Evolutionary conservation across 1,284 basidiomycete species (phyloP).

Genomic region (Malassezia japonica): DNA sequence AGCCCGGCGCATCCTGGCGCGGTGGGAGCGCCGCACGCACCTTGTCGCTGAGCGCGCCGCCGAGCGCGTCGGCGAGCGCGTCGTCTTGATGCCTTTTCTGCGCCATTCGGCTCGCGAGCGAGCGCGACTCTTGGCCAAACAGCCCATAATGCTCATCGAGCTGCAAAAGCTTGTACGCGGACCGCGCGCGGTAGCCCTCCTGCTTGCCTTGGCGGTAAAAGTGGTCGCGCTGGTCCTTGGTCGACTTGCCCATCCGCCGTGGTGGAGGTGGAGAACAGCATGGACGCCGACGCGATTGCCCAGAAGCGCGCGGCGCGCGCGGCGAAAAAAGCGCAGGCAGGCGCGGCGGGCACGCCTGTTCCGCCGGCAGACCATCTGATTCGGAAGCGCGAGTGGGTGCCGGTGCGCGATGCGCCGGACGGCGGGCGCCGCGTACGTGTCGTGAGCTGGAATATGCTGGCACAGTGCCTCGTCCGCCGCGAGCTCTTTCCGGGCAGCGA

Average conservation of each 20-base stretch:
- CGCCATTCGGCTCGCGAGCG: neutral
- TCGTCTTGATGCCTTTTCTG: neutral
- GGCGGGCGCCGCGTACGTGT: conserved; percentile 10
- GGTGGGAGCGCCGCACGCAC: neutral
- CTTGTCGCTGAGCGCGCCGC: neutral
- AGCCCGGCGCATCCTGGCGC: conserved; percentile 17
- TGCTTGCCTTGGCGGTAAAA: conserved; percentile 53
- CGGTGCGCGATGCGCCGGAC: neutral
- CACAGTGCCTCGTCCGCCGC: conserved; percentile 49
- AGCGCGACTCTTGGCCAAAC: conserved; percentile 43
- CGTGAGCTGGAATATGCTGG: conserved; percentile 47
- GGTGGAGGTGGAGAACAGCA: neutral
- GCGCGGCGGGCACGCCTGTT: neutral
- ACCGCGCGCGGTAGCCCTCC: conserved; percentile 54
- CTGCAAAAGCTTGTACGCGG: conserved; percentile 54
- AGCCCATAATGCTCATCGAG: conserved; percentile 55
- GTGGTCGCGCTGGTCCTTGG: conserved; percentile 53
- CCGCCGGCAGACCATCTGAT: neutral
- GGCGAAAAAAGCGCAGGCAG: neutral
- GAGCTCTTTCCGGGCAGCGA: conserved; percentile 50
- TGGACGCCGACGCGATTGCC: conserved; percentile 9
- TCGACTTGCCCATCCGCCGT: conserved; percentile 39
- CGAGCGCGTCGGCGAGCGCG: neutral
- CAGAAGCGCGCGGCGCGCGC: conserved; percentile 10
- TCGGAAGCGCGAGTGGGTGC: conserved; percentile 3